These are phyloP conservation scores for Aureobasidium pullulans DNA, from an alignment of 2,329 filamentous ascomycete species.

Conservation along the genomic window DNA sequence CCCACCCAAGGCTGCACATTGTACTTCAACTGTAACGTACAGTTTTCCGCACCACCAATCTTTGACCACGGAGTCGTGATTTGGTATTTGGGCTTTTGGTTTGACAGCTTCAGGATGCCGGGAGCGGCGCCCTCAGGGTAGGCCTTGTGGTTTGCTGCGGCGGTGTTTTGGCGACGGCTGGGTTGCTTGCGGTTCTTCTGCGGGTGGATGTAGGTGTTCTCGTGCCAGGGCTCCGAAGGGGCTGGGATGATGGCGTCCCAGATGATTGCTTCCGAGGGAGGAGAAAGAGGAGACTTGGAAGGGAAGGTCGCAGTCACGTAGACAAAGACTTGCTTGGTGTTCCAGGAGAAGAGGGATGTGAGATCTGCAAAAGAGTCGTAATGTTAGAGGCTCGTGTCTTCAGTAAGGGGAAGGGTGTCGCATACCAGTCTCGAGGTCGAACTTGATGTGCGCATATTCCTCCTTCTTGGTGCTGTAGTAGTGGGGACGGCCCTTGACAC, in stretches of 20 bases:
- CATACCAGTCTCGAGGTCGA: conserved; percentile 73
- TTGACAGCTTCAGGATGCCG: conserved; percentile 68
- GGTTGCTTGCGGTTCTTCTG: conserved; percentile 45
- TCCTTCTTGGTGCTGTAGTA: conserved; percentile 91
- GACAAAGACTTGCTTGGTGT: conserved; percentile 96
- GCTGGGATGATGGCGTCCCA: conserved; percentile 93
- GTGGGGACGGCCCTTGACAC: conserved; percentile 83
- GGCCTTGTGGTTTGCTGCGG: conserved; percentile 20
- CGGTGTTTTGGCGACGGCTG: conserved; percentile 21
- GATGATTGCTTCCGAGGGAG: conserved; percentile 64
- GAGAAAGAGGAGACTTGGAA: conserved; percentile 29
- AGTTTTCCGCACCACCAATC: conserved; percentile 65
- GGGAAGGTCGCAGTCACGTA: conserved; percentile 78
- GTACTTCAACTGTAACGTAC: conserved; percentile 77
- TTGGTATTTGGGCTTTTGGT: conserved; percentile 92
- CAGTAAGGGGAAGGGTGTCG: not conserved
- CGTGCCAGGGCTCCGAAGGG: conserved; percentile 50
- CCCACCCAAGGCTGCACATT: conserved; percentile 98
- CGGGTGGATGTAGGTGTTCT: conserved; percentile 46
- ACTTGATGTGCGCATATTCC: conserved; percentile 91
- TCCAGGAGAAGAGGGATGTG: conserved; percentile 92
- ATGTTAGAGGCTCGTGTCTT: not conserved
- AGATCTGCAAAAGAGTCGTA: conserved; percentile 52
- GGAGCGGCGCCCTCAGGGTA: conserved; percentile 34
- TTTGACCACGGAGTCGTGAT: conserved; percentile 83